Conservation (phyloP, 495 filamentous ascomycete genomes). For the Penicillium goetzii region DNA sequence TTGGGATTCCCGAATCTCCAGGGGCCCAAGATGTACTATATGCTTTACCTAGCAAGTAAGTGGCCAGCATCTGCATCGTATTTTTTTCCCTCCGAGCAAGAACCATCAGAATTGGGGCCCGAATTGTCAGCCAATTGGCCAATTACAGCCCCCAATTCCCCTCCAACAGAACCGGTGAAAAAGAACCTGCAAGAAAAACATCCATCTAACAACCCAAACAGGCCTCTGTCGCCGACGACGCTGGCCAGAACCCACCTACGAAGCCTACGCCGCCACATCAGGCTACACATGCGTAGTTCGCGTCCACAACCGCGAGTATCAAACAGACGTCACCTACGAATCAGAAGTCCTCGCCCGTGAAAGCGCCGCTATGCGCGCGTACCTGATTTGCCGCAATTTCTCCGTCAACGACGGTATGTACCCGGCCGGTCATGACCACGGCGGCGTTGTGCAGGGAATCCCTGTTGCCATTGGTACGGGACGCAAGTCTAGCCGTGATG, state of each 20-base stretch:
- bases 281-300: slow-evolving; percentile 90
- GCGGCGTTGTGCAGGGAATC: slow-evolving; percentile 82
- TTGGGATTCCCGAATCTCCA: background rate
- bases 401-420: slow-evolving; percentile 97
- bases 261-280: slow-evolving; percentile 64
- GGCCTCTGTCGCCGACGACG: slow-evolving; percentile 94
- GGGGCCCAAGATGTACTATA: slow-evolving; percentile 61
- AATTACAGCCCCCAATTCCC: slow-evolving; percentile 25
- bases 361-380: slow-evolving; percentile 94
- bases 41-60: slow-evolving; percentile 71
- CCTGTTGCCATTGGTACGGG: slow-evolving; percentile 74
- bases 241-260: slow-evolving; percentile 92
- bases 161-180: background rate
- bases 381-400: slow-evolving; percentile 98
- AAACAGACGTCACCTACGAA: slow-evolving; percentile 83
- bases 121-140: background rate
- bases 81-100: background rate
- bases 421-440: slow-evolving; percentile 69
- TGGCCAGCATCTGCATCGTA: slow-evolving; percentile 18
- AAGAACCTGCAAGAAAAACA: slow-evolving; percentile 12
- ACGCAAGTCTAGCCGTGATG: slow-evolving; percentile 43
- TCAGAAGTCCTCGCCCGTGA: slow-evolving; percentile 84
- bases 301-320: slow-evolving; percentile 96
- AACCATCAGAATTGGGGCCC: background rate
- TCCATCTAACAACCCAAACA: slow-evolving; percentile 36